A percentile compares a stretch with the other conserved stretches of the same genome.
Evolutionary conservation across 768 basidiomycete genomes (phyloP).

Genomic region (Lenzites betulinus): DNA sequence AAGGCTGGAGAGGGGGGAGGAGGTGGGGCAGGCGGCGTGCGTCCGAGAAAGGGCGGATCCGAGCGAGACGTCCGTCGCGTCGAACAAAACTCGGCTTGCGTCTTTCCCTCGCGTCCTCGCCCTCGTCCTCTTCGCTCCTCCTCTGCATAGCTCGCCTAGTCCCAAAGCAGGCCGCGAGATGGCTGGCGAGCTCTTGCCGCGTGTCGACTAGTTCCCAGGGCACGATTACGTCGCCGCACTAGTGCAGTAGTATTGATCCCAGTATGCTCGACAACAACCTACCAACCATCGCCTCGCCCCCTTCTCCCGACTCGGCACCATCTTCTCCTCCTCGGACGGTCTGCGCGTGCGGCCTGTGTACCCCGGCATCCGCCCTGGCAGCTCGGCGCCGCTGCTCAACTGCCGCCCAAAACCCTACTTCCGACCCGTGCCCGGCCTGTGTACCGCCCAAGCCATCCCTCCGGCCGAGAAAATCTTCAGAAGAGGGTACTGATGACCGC

Average conservation of each 20-base stretch:
- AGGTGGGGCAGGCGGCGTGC: neutral
- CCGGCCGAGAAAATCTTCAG: no score
- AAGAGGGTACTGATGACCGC: neutral
- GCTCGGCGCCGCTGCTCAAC: neutral
- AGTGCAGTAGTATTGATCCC: no score
- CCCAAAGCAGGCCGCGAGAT: no score
- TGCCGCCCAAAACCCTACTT: slow-evolving; percentile 3
- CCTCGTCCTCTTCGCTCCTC: neutral
- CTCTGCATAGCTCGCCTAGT: no score
- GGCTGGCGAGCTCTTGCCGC: neutral
- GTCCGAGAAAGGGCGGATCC: neutral
- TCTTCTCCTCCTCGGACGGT: neutral
- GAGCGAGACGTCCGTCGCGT: neutral
- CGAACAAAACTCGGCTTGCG: neutral
- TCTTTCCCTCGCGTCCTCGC: neutral
- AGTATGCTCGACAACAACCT: neutral
- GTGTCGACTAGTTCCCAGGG: neutral
- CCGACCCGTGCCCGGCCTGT: neutral
- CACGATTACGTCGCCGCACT: neutral
- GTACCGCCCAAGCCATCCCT: neutral
- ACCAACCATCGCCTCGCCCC: neutral
- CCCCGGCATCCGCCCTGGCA: neutral
- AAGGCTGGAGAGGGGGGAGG: no score
- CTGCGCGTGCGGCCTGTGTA: neutral
- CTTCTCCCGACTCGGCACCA: neutral